Percentiles rank a stretch among this genome's conserved stretches.
These are phyloP conservation scores for Nannochloropsis salina DNA, from an alignment of 108 stramenopile species.

Conservation along the genomic window DNA sequence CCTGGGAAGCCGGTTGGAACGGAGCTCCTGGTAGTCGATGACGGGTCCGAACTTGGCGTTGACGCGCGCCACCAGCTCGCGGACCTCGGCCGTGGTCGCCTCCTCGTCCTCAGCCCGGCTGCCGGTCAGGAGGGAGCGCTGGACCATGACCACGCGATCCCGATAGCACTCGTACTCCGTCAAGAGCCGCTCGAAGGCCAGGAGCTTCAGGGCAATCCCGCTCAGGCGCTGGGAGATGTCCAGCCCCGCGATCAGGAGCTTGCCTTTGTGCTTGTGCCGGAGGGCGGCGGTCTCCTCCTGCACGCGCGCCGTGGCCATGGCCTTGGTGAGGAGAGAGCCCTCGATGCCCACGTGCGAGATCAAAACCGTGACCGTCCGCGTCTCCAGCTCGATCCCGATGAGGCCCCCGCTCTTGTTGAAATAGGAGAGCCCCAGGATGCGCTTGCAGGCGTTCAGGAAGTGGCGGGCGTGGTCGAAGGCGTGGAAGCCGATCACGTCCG, in stretches of 20 bases:
- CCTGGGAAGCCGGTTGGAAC: slow-evolving; percentile 35
- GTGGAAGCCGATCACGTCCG: slow-evolving; percentile 98
- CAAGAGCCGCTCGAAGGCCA: slow-evolving; percentile 88
- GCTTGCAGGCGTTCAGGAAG: slow-evolving; percentile 96
- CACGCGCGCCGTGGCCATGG: slow-evolving; percentile 41
- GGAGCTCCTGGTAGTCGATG: slow-evolving; percentile 32
- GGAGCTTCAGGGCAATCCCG: slow-evolving; percentile 83
- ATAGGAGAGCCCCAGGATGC: slow-evolving; percentile 89
- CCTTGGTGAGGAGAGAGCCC: slow-evolving; percentile 66
- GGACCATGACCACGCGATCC: slow-evolving; percentile 78
- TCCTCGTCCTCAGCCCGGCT: slow-evolving; percentile 76
- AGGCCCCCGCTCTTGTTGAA: slow-evolving; percentile 73
- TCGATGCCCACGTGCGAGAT: slow-evolving; percentile 98
- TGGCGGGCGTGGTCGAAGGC: slow-evolving; percentile 99
- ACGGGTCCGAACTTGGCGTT: slow-evolving; percentile 2
- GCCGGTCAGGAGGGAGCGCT: slow-evolving; percentile 72
- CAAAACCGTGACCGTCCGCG: slow-evolving; percentile 84
- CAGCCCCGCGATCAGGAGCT: slow-evolving; percentile 75
- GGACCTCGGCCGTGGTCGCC: slow-evolving; percentile 42
- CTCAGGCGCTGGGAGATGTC: slow-evolving; percentile 85
- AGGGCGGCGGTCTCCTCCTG: slow-evolving; percentile 38
- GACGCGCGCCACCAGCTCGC: not conserved
- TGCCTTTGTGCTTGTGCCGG: slow-evolving; percentile 63
- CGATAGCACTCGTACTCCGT: slow-evolving; percentile 83
- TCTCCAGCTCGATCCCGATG: slow-evolving; percentile 82